Base-by-base conservation (phyloP, 2,329 filamentous ascomycete species). In the Fusarium luffae region DNA sequence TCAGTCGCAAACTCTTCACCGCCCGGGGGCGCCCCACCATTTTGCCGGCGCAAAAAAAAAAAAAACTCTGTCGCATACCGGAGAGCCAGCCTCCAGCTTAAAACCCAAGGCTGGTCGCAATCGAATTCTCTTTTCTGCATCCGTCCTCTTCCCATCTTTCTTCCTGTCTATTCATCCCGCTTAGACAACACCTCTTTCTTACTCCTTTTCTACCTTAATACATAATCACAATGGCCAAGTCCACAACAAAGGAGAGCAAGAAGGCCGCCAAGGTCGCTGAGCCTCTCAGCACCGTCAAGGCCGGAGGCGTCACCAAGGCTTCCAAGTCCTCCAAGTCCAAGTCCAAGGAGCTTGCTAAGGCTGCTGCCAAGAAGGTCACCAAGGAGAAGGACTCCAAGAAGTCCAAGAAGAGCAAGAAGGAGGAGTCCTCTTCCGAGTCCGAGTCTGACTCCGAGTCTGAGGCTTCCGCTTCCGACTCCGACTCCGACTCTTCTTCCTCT, bases 331-430 rank as follows among this genome's bases (percentile, higher is more conserved):
- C 89, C 77, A 90, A 89, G 82, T 82, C 85, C 66, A 91, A 91
- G 84, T 86, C 88, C 75, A 92, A 92, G 85, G 85, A 89, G 70
- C 78, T 88, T 23, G 89, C 89, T 74, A 92, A 92, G 85, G 83
- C 85, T 64, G 82, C 86, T 62, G 78, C 83, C 72, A 88, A 88
- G 80, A 83, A 83, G 71, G 74, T 82, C 55, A 81, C 81, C 74
- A 79, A 80, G 74, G 82, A 82, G 76, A 79, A 80, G 74, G 83
- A 83, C 74, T 77, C 78, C 46, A 85, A 86, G 83, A 86, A 85
- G 81, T 77, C 78, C 44, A 85, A 86, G 83, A 86, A 85, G 81
- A 79, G 78, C 73, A 82, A 84, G 77, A 83, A 84, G 78, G 79
- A 80, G 37, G 81, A 84, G 74, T 79, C 79, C 65, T 79, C 80